A percentile compares a stretch with the other conserved stretches of the same genome.
phyloP scores from a whole-genome alignment of 1,139 yeast species.

The Hansenula sp. region DNA sequence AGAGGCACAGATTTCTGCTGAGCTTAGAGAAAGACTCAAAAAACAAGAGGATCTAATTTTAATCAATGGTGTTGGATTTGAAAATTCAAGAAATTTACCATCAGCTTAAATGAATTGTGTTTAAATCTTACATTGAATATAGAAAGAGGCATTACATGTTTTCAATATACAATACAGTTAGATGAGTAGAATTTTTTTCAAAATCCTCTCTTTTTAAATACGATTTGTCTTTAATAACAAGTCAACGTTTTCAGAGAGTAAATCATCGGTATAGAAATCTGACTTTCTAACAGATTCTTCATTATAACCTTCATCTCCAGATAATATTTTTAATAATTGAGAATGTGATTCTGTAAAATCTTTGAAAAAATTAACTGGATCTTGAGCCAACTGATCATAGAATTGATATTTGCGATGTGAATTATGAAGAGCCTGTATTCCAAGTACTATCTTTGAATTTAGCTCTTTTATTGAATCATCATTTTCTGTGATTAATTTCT shows the following conservation, averaged over 20 bases:
- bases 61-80: too few species aligned
- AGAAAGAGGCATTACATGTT: too few species aligned
- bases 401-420: slow-evolving; percentile 65
- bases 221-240: slow-evolving; percentile 50
- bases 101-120: too few species aligned
- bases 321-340: slow-evolving; percentile 62
- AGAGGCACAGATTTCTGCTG: too few species aligned
- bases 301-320: slow-evolving; percentile 85
- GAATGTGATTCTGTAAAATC: slow-evolving; percentile 73
- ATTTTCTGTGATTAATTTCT: slow-evolving; percentile 34
- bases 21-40: too few species aligned
- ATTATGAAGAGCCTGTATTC: slow-evolving; percentile 62
- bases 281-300: slow-evolving; percentile 88
- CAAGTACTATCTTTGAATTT: slow-evolving; percentile 57
- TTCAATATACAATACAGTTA: too few species aligned
- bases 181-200: too few species aligned
- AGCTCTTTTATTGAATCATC: slow-evolving; percentile 52
- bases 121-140: too few species aligned
- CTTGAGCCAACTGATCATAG: slow-evolving; percentile 64
- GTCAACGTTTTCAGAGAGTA: slow-evolving; percentile 72
- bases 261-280: slow-evolving; percentile 64
- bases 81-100: too few species aligned
- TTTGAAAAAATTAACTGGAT: slow-evolving; percentile 73
- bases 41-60: too few species aligned
- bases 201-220: too few species aligned